Conservation (phyloP, 2,329 filamentous ascomycete genomes). For the Aciculosporium take region DNA sequence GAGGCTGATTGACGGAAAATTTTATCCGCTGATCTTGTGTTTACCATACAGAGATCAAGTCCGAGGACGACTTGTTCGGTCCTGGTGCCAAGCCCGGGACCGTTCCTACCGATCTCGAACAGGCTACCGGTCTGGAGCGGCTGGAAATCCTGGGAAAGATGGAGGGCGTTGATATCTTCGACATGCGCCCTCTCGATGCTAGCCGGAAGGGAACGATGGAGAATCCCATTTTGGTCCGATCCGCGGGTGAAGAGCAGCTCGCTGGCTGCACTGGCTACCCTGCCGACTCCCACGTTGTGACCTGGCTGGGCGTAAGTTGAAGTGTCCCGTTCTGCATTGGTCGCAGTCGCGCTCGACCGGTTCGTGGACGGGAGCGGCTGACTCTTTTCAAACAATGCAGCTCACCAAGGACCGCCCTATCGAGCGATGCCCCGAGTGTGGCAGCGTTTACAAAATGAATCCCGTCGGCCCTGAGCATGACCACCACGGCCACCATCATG, state of each 20-base stretch:
- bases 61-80: constrained; percentile 66
- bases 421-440: constrained; percentile 94
- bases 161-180: constrained; percentile 94
- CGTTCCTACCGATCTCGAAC: constrained; percentile 86
- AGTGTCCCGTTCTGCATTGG: not conserved
- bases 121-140: constrained; percentile 94
- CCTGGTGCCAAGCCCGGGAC: constrained; percentile 71
- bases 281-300: constrained; percentile 77
- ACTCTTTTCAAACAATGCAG: not conserved
- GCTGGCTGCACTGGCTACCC: constrained; percentile 90
- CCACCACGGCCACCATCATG: constrained; percentile 44
- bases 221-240: constrained; percentile 80
- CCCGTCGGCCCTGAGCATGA: constrained; percentile 78
- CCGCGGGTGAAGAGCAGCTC: constrained; percentile 91
- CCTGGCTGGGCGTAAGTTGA: constrained; percentile 72
- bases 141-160: constrained; percentile 98
- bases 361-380: not conserved
- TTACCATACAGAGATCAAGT: constrained; percentile 57
- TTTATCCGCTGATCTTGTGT: constrained; percentile 10
- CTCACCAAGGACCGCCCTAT: constrained; percentile 76
- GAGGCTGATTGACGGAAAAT: not conserved
- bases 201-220: constrained; percentile 83
- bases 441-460: constrained; percentile 94
- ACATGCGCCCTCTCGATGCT: constrained; percentile 91
- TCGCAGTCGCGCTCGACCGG: not conserved